Evolutionary conservation across 1,284 basidiomycete genomes (phyloP).

Genomic region (Hypsizygus ulmarius): DNA sequence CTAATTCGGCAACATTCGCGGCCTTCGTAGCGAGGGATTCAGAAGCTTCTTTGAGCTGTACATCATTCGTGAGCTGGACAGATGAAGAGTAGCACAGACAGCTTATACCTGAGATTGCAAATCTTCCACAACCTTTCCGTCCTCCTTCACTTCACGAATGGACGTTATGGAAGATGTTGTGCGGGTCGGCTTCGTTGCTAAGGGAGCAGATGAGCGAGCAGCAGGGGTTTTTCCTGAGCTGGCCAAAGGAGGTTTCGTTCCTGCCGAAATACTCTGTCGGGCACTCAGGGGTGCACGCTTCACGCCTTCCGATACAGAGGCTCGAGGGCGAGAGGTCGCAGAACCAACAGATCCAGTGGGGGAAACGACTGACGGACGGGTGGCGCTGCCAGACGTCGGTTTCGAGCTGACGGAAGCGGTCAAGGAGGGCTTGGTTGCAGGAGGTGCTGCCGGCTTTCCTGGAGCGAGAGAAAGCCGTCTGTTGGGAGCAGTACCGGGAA

Average conservation of each 20-base stretch:
- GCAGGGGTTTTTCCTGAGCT: conserved; percentile 30
- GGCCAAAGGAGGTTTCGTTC: conserved; percentile 26
- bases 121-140: conserved; percentile 52
- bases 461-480: conserved; percentile 51
- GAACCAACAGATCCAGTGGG: conserved; percentile 47
- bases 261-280: conserved; percentile 36
- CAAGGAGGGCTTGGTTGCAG: conserved; percentile 34
- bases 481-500: conserved; percentile 33
- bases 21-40: conserved; percentile 53
- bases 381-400: conserved; percentile 31
- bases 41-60: conserved; percentile 57
- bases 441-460: conserved; percentile 34
- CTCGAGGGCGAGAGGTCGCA: conserved; percentile 45
- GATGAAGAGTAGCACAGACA: conserved; percentile 12
- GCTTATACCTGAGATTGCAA: conserved; percentile 56
- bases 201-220: conserved; percentile 25
- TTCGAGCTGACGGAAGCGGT: conserved; percentile 38
- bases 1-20: conserved; percentile 46
- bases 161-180: conserved; percentile 63
- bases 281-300: conserved; percentile 43
- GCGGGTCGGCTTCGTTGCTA: conserved; percentile 37
- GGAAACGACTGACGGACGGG: conserved; percentile 50
- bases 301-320: conserved; percentile 52
- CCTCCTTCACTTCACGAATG: conserved; percentile 64
- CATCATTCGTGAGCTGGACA: conserved; percentile 17